phyloP scores from a whole-genome alignment of 305 asterid genomes.

The Fraxinus ornus region DNA sequence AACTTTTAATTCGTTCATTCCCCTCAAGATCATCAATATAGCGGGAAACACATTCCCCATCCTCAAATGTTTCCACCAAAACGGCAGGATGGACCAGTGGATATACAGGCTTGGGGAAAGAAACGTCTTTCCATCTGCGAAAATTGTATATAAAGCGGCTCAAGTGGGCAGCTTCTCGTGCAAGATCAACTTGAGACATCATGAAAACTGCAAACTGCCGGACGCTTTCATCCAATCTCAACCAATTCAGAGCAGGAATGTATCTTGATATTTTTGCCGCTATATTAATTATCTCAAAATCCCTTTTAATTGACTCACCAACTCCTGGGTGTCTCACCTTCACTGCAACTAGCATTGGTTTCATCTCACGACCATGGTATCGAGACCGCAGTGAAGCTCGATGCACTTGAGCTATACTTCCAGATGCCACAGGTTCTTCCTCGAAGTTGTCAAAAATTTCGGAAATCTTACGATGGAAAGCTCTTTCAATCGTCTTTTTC shows the following conservation, averaged over 20 bases:
- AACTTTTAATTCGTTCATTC: constrained; percentile 70
- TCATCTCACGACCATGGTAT: constrained; percentile 57
- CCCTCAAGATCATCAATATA: constrained; percentile 79
- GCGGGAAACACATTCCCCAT: constrained; percentile 79
- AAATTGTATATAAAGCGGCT: constrained; percentile 92
- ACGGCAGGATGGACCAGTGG: constrained; percentile 97
- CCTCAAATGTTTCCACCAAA: constrained; percentile 93
- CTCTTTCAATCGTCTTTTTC: constrained; percentile 68
- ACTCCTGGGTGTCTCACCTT: constrained; percentile 98
- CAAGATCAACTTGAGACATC: constrained; percentile 98
- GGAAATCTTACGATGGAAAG: constrained; percentile 71
- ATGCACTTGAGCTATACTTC: constrained; percentile 96
- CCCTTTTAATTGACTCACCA: constrained; percentile 90
- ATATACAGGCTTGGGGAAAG: constrained; percentile 93
- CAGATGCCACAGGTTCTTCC: constrained; percentile 92
- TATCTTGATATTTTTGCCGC: constrained; percentile 65
- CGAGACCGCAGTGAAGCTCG: constrained; percentile 69
- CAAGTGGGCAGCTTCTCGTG: constrained; percentile 95
- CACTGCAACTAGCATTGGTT: constrained; percentile 80
- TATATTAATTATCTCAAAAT: constrained; percentile 76
- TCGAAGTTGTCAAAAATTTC: constrained; percentile 88
- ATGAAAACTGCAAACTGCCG: constrained; percentile 90
- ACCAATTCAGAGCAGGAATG: constrained; percentile 79
- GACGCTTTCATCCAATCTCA: constrained; percentile 93
- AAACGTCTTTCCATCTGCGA: constrained; percentile 84